Evolutionary conservation across 164 flowering plant genomes (phyloP).

Genomic region (Vitis riparia): DNA sequence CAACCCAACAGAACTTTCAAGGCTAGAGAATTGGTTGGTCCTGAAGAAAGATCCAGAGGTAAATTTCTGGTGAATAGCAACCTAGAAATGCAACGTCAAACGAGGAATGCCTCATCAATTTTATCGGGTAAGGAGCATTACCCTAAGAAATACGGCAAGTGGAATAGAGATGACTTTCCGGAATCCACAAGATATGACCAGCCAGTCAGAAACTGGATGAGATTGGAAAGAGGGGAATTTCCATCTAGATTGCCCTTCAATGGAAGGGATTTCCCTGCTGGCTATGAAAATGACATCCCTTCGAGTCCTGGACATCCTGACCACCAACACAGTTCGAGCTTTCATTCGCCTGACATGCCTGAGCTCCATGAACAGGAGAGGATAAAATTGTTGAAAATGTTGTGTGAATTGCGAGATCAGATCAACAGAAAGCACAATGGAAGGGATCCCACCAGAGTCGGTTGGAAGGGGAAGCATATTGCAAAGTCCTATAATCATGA

Average conservation of each 20-base stretch:
- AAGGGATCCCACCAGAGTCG: slow-evolving; percentile 17
- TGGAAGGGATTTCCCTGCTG: slow-evolving; percentile 16
- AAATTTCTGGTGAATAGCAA: slow-evolving; percentile 13
- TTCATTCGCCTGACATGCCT: slow-evolving; percentile 24
- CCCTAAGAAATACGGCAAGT: neutral
- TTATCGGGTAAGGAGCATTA: slow-evolving; percentile 16
- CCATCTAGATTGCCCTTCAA: slow-evolving; percentile 21
- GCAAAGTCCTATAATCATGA: slow-evolving; percentile 17
- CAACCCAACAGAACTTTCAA: slow-evolving; percentile 20
- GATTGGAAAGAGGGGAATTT: slow-evolving; percentile 25
- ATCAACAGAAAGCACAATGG: slow-evolving; percentile 30
- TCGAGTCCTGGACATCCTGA: slow-evolving; percentile 31
- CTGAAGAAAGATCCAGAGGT: slow-evolving; percentile 22
- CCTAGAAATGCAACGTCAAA: slow-evolving; percentile 24
- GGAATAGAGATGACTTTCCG: slow-evolving; percentile 21
- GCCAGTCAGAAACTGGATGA: slow-evolving; percentile 25
- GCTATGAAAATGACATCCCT: slow-evolving; percentile 35
- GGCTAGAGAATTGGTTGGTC: slow-evolving; percentile 10
- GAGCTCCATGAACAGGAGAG: slow-evolving; percentile 37
- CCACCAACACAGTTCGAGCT: slow-evolving; percentile 16
- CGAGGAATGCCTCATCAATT: slow-evolving; percentile 16
- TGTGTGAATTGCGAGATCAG: slow-evolving; percentile 60
- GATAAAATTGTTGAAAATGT: slow-evolving; percentile 53
- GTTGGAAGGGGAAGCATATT: slow-evolving; percentile 22
- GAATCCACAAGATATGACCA: slow-evolving; percentile 15